Base-by-base conservation (phyloP, 805 yeast species). In the Danielozyma ontarioensis region DNA sequence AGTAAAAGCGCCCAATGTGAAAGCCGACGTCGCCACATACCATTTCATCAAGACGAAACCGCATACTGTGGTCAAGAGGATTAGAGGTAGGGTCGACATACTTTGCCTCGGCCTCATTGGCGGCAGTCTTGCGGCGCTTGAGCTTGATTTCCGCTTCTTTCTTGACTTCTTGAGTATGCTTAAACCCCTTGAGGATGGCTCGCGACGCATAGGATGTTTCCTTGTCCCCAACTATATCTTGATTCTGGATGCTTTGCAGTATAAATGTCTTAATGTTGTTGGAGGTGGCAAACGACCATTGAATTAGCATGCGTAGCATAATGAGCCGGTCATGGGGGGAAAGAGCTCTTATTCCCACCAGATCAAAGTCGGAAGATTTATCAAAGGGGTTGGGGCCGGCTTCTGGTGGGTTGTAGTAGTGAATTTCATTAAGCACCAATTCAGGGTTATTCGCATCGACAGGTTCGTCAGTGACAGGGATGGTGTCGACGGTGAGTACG, bases 11-110 rank as follows among this genome's bases (percentile, higher is more conserved):
- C 13, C 72, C 72, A 4, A 64, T 42, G 27, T 53, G 44, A 32
- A 60, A 62, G 1, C 72, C 72, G 25, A 53, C 39, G 42, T 67
- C 72, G 4, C 70, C 70, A 3, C 54, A 54, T 12, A 64, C 42
- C 36, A 51, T 45, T 32, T 65, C 69, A 26, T 59, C 52, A 6
- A 66, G 29, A 25, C 72, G 43, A 27, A 63, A 39, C 11, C 56
- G 40, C 41, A 64, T 41, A 8, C 56, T 47, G 40, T 64, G 69
- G 4, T 36, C 38, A 17, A 53, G 37, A 1, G 72, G 71, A 37
- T 62, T 51, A 2, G 68, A 55, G 0, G 59, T 48, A 4, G 71
- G 70, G 30, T 65, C 70, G 10, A 62, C 50, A 39, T 62, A 65
- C 41, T 43, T 37, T 17, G 40, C 41, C 15, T 36, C 36, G 21